Conservation (phyloP, 2,329 filamentous ascomycete genomes). For the Colletotrichum melonis region DNA sequence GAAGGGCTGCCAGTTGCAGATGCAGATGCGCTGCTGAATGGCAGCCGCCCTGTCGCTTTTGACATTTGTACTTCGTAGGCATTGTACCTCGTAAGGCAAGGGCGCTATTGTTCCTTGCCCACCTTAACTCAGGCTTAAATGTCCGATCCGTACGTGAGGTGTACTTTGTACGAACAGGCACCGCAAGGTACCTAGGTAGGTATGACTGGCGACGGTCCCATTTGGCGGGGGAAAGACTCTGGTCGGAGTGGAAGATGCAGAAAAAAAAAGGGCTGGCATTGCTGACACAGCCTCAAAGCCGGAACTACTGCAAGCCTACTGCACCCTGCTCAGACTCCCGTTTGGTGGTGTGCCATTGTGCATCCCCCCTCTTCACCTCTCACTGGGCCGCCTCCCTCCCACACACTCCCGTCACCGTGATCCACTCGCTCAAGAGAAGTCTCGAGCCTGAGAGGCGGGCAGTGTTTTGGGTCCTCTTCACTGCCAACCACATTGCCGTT, state of each 20-base stretch:
- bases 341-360: constrained; percentile 19
- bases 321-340: constrained; percentile 27
- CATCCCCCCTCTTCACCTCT: background rate
- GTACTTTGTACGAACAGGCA: too few relatives aligned
- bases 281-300: constrained; percentile 36
- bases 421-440: background rate
- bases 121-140: background rate
- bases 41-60: too few relatives aligned
- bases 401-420: constrained; percentile 3
- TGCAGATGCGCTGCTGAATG: background rate
- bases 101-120: background rate
- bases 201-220: background rate
- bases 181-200: background rate
- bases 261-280: constrained; percentile 33
- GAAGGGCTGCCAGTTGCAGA: background rate
- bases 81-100: too few relatives aligned
- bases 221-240: background rate
- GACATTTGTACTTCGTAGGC: too few relatives aligned
- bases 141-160: too few relatives aligned
- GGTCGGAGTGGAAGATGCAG: background rate
- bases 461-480: background rate
- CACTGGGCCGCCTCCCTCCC: constrained; percentile 1
- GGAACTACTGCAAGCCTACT: constrained; percentile 33
- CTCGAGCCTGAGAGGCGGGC: constrained; percentile 5
- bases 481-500: background rate